phyloP scores from a whole-genome alignment of 805 yeast genomes.

The Yarrowia sp. region DNA sequence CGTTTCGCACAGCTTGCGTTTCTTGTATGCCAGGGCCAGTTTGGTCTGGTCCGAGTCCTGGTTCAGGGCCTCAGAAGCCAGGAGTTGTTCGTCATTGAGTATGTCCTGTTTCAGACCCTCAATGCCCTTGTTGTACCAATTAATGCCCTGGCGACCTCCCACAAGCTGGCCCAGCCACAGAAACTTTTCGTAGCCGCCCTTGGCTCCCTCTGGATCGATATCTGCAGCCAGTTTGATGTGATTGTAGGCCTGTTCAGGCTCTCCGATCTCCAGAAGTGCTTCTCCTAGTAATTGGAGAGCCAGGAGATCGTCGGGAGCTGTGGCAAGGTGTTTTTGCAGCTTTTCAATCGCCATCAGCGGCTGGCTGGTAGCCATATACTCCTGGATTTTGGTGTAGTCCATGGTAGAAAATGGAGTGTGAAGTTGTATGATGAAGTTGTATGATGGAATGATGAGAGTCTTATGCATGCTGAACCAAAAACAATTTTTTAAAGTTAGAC shows the following conservation, averaged over 20 bases:
- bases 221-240: conserved; percentile 58
- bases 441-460: neutral
- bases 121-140: conserved; percentile 60
- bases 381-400: conserved; percentile 41
- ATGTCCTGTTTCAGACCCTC: conserved; percentile 46
- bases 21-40: conserved; percentile 38
- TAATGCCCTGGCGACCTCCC: conserved; percentile 75
- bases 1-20: conserved; percentile 68
- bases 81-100: conserved; percentile 31
- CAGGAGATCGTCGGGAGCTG: conserved; percentile 24
- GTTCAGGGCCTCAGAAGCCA: conserved; percentile 14
- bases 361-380: conserved; percentile 47
- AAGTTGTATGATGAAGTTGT: neutral
- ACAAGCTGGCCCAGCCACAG: conserved; percentile 86
- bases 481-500: conserved; percentile 12
- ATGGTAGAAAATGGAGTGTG: too few species aligned
- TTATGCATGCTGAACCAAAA: neutral
- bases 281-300: conserved; percentile 56
- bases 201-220: conserved; percentile 60
- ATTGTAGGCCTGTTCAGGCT: conserved; percentile 72
- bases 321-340: conserved; percentile 38
- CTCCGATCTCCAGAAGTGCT: conserved; percentile 71
- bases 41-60: conserved; percentile 27
- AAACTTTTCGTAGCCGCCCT: conserved; percentile 71
- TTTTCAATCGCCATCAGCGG: conserved; percentile 53